These are phyloP conservation scores for Phytophthora brassicae DNA, from an alignment of 352 stramenopile genomes.

Conservation along the genomic window DNA sequence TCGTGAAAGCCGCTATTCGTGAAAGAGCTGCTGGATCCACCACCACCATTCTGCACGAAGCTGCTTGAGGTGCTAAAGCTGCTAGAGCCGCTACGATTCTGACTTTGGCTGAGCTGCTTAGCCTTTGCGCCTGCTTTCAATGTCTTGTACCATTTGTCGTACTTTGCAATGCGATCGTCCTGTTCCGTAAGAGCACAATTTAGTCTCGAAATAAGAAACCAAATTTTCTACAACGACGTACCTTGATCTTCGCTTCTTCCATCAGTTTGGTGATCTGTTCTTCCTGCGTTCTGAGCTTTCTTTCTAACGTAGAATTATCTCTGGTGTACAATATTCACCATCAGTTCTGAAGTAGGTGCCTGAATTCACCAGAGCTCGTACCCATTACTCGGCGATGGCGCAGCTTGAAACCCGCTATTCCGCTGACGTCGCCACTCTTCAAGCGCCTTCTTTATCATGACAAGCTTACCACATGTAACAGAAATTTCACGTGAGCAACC, in stretches of 20 bases:
- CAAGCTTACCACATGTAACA: too few relatives aligned
- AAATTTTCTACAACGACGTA: not conserved
- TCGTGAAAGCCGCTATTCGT: conserved; percentile 65
- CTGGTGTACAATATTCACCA: conserved; percentile 12
- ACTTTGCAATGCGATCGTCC: conserved; percentile 78
- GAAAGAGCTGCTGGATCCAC: conserved; percentile 52
- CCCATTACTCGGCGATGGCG: conserved; percentile 13
- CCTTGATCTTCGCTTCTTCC: conserved; percentile 49
- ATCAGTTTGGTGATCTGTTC: conserved; percentile 63
- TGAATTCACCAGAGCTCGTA: conserved; percentile 5
- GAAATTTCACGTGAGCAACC: not conserved
- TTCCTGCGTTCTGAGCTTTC: conserved; percentile 49
- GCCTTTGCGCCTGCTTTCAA: conserved; percentile 82
- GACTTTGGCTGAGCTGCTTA: conserved; percentile 72
- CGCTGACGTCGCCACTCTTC: conserved; percentile 84
- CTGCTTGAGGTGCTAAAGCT: conserved; percentile 45
- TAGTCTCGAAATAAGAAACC: not conserved
- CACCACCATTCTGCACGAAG: conserved; percentile 34
- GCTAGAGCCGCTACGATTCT: conserved; percentile 30
- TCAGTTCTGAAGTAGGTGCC: not conserved
- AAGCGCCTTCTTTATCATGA: conserved; percentile 90
- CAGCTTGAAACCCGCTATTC: conserved; percentile 25
- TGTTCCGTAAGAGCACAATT: conserved; percentile 19
- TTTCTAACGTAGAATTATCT: conserved; percentile 27
- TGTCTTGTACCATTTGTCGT: conserved; percentile 87